Base-by-base conservation (phyloP, 345 rosid genomes). In the Raphanus sativus region DNA sequence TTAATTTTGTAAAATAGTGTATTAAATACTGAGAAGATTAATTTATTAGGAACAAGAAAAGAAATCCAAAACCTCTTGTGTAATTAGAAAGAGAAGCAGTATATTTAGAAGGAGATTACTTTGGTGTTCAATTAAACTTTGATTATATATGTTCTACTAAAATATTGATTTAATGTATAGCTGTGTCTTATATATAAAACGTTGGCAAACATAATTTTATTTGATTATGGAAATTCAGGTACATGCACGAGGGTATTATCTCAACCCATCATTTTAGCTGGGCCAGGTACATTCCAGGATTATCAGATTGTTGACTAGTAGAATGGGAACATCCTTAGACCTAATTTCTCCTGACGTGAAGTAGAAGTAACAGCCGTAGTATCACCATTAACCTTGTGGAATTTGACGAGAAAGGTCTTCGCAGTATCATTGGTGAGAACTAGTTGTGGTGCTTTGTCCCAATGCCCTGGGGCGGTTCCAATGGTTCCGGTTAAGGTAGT, bases 251-350 rank as follows among this genome's bases (percentile, higher is more conserved):
- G 28, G 64, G 55, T 65, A 55, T 65, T 36, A 5, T 65, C 65
- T 65, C 77, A 74, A 74, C 71, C 65, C 77, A 5, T 65, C 65
- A 74, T 38, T 36, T 74, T 25, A 26, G n/a, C n/a, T n/a, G n/a
- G 10, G 71, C 17, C 77, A 21, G 60, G 73, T 62, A 8, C 16
- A 33, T 48, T 28, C 11, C 60, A 12, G 24, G 50, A 48, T 59
- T 12, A 4, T 42, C 12, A 1, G 50, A n/a, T 42, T 42, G 4
- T 48, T 24, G 74, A 76, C 9, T 69, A 68, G 62, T 61, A 48
- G 55, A 32, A 69, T 0, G 74, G 80, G 56, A 76, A 76, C 75
- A 76, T 62, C 65, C 45, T 26, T 24, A 62, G 58, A 50, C 58
- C 70, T 26, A 52, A n/a, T 45, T 69, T 76, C 32, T 69, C 64